Percentiles rank a stretch among this genome's conserved stretches.
These are phyloP conservation scores for Tylopilus vinaceipallidus DNA, from an alignment of 768 basidiomycete species.

Conservation along the genomic window DNA sequence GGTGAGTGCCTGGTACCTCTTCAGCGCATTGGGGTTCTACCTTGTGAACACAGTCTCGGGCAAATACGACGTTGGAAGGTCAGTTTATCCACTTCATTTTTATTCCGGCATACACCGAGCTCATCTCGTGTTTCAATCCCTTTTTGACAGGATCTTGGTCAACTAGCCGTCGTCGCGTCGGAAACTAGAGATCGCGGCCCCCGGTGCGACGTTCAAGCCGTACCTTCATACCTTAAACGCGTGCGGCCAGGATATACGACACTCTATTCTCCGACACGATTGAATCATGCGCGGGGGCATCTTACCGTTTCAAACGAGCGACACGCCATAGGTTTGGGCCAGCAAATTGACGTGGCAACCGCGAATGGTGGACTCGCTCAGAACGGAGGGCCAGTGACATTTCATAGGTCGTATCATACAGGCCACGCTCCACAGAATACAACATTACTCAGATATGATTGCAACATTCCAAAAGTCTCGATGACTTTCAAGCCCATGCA, in stretches of 20 bases:
- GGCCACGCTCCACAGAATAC: too few relatives aligned
- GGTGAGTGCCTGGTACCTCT: constrained; percentile 89
- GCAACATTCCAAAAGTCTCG: too few relatives aligned
- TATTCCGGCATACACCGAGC: neutral
- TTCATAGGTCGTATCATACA: too few relatives aligned
- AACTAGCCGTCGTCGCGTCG: constrained; percentile 42
- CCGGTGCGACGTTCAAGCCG: constrained; percentile 54
- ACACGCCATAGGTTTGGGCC: constrained; percentile 45
- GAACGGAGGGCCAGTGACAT: too few relatives aligned
- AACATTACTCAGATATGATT: too few relatives aligned
- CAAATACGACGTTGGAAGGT: constrained; percentile 77
- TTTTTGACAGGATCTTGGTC: constrained; percentile 54
- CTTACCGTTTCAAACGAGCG: constrained; percentile 66
- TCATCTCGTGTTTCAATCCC: constrained; percentile 32
- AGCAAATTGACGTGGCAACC: too few relatives aligned
- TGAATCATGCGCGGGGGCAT: constrained; percentile 57
- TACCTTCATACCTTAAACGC: constrained; percentile 61
- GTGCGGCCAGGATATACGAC: constrained; percentile 43
- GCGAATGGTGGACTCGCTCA: too few relatives aligned
- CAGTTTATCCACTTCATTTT: too few relatives aligned
- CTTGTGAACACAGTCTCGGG: constrained; percentile 79
- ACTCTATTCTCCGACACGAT: constrained; percentile 58
- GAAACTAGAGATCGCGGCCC: constrained; percentile 50
- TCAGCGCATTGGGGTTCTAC: constrained; percentile 81
- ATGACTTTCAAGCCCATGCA: too few relatives aligned